Evolutionary conservation across 2,329 filamentous ascomycete species (phyloP).

Genomic region (Clathrospora elynae): DNA sequence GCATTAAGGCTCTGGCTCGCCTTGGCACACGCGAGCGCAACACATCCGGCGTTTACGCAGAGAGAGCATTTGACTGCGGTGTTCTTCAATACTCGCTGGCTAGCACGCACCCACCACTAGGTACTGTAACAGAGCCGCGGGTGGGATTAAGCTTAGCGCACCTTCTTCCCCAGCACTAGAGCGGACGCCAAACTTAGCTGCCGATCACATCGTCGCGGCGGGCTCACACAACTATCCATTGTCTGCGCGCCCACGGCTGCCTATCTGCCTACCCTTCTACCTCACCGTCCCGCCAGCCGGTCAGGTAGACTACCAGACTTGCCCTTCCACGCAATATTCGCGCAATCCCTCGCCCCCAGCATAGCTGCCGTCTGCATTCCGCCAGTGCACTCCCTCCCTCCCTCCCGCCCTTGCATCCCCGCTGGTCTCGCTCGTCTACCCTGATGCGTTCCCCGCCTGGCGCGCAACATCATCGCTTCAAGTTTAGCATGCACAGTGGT

Average conservation of each 20-base stretch:
- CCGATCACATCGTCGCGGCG: conserved; percentile 25
- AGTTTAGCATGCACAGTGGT: conserved; percentile 47
- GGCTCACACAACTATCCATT: conserved; percentile 17
- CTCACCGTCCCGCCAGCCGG: conserved; percentile 4
- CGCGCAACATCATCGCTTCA: conserved; percentile 47
- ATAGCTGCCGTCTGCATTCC: conserved; percentile 8
- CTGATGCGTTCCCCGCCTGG: conserved; percentile 49
- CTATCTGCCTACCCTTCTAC: conserved; percentile 6
- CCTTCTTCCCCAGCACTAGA: conserved; percentile 19
- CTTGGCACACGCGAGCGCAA: conserved; percentile 29
- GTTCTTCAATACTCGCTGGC: too few relatives aligned
- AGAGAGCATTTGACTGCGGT: neutral
- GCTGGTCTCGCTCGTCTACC: conserved; percentile 32
- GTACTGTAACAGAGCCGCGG: conserved; percentile 1
- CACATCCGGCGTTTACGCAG: conserved; percentile 6
- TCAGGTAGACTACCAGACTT: conserved; percentile 8
- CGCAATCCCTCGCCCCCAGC: conserved; percentile 2
- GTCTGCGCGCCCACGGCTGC: conserved; percentile 14
- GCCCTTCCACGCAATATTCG: neutral
- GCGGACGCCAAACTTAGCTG: conserved; percentile 28
- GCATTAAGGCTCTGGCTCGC: conserved; percentile 27
- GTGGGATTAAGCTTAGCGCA: conserved; percentile 18
- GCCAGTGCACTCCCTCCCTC: conserved; percentile 2
- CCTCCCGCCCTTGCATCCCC: conserved; percentile 41
- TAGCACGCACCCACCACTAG: too few relatives aligned